Conservation (phyloP, 176 grass and related monocot species). For the barley (Hordeum vulgare) region MorexV3_pseudomolecules_assembly NC_058522.1:5601245-5601744, state of each 20-base stretch:
- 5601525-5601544: not conserved
- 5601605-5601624: not conserved
- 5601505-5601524: not conserved
- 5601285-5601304: no score
- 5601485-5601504: not conserved
- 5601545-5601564: not conserved
- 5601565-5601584: not conserved
- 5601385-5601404: no score
- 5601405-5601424: not conserved
- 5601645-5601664: not conserved
- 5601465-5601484: not conserved
- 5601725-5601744: not conserved
- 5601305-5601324: no score
- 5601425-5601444: not conserved
- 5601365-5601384: no score
- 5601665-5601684: not conserved
- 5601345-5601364: no score
- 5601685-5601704: slow-evolving; percentile 61
- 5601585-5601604: not conserved
- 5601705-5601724: slow-evolving; percentile 43
- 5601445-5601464: no score
- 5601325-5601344: no score
- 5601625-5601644: not conserved
- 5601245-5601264: no score
- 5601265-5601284: no score